These are phyloP conservation scores for Grifola frondosa DNA, from an alignment of 1,284 basidiomycete species.

Conservation along the genomic window DNA sequence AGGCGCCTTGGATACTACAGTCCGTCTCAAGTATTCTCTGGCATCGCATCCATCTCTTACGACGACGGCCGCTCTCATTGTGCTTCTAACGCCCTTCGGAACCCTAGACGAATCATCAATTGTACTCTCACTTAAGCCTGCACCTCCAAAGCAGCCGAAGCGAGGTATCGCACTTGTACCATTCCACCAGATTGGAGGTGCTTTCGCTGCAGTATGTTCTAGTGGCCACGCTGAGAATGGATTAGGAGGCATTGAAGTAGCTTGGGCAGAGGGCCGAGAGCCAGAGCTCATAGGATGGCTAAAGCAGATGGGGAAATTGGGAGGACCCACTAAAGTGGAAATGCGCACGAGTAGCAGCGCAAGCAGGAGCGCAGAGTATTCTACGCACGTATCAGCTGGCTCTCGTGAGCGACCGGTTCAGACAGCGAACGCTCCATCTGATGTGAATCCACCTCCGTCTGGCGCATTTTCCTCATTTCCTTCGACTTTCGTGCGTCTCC, in stretches of 20 bases:
- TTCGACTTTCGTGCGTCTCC: conserved; percentile 50
- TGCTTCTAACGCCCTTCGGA: conserved; percentile 61
- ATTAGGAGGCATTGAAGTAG: conserved; percentile 45
- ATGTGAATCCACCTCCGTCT: conserved; percentile 5
- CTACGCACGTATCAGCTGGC: too few relatives aligned
- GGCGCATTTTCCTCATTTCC: conserved; percentile 44
- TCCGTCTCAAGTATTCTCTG: conserved; percentile 67
- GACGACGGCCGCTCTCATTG: conserved; percentile 47
- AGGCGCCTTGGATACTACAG: conserved; percentile 71
- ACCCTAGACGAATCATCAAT: conserved; percentile 59
- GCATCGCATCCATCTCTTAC: conserved; percentile 55
- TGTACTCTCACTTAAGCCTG: conserved; percentile 60
- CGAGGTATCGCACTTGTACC: conserved; percentile 69
- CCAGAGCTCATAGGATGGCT: conserved; percentile 77
- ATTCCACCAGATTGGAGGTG: conserved; percentile 70
- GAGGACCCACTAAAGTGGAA: conserved; percentile 19
- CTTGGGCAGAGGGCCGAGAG: conserved; percentile 60
- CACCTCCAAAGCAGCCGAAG: conserved; percentile 57
- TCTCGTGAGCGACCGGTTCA: conserved; percentile 1
- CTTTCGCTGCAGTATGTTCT: conserved; percentile 69
- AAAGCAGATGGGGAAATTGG: conserved; percentile 66
- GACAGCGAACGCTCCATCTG: not conserved
- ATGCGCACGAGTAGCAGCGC: not conserved
- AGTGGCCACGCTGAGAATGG: conserved; percentile 48
- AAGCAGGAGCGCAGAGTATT: not conserved